Evolutionary conservation across 495 filamentous ascomycete species (phyloP), one percentile per base, ranked within the genome.

Genomic region (Talaromyces adpressus): DNA sequence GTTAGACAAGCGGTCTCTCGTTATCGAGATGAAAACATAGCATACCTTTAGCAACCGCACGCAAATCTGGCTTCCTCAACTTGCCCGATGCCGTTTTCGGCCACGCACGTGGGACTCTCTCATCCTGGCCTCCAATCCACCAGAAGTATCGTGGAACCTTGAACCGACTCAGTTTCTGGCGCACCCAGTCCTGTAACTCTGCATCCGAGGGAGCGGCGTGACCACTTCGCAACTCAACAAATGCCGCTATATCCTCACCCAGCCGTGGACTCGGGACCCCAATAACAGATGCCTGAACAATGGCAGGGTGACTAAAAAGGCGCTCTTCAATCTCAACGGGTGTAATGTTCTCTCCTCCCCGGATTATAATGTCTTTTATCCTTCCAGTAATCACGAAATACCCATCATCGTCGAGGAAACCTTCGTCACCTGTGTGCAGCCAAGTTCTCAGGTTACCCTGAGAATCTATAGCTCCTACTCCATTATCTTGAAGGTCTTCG

Each of bases 321-420:
- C 70, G 62, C 11, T 70, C 70, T 45, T 72, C 69, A 47, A 70
- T 72, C 47, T 72, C 70, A 1, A 61, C 22, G 0, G 70, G 69
- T n/a, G 64, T 69, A 36, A 72, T 72, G 20, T 72, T 72, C 45
- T 72, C 70, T n/a, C 66, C 68, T 5, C 69, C 69, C 30, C 89
- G 81, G 64, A 95, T 95, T 64, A 96, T 89, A 53, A 95, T 76
- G 64, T 96, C 92, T 74, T 95, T 96, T 67, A 95, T 90, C 14
- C 91, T 74, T 9, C 85, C 84, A 3, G 86, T 88, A 64, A 91
- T 88, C 12, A 73, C 78, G 66, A 84, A 87, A 66, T 87, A 86
- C 1, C 66, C 71, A 25, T 71, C 64, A 0, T 29, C 20, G 49
- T 73, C 66, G n/a, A 73, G 20, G 4, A 64, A 41, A 3, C 63